Conservation (phyloP, 257 asterid genomes). For the Solanum pimpinellifolium region DNA sequence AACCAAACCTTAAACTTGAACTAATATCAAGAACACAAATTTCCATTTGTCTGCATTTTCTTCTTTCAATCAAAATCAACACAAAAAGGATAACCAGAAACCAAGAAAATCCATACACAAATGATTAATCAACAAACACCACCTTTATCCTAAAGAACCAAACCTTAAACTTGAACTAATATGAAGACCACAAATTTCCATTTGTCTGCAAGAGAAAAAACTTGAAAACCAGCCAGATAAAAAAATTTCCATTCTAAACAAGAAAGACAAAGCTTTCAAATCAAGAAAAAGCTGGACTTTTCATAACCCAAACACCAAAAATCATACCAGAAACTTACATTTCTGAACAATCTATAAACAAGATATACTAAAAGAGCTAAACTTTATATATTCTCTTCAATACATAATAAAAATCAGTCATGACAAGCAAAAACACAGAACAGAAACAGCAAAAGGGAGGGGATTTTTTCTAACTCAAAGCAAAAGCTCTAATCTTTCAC, state of each 20-base stretch:
- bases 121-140: background rate
- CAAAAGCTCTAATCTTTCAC: background rate
- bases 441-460: background rate
- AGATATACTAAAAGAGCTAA: background rate
- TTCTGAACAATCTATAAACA: background rate
- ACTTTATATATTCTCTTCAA: background rate
- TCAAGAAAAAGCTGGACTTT: background rate
- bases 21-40: background rate
- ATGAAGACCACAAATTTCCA: no score
- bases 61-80: background rate
- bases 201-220: background rate
- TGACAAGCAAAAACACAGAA: background rate
- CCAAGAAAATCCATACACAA: background rate
- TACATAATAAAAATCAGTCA: background rate
- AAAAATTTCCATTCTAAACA: background rate
- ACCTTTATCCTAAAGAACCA: background rate
- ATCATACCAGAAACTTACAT: background rate
- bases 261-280: background rate
- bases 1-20: background rate
- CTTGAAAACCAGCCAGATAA: background rate
- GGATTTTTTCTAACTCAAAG: background rate
- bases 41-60: background rate
- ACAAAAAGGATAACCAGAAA: background rate
- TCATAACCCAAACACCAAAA: background rate
- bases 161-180: no score